Base-by-base conservation (phyloP, 192 early-diverging fungal species). In the Coemansia sp. region DNA sequence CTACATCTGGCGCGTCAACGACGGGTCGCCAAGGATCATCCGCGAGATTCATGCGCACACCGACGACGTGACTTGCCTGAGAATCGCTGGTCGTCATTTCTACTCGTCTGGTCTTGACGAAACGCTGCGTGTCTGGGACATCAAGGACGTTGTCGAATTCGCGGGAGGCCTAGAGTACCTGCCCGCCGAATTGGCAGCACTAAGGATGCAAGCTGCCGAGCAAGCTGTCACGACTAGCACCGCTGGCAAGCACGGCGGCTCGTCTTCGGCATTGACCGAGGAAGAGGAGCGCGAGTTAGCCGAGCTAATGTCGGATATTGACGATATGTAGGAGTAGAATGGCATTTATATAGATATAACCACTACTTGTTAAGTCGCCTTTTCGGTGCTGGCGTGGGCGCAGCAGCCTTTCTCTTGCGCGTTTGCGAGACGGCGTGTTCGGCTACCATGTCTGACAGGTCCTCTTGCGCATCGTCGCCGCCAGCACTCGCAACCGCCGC, bases 231-330 rank as follows among this genome's bases (percentile, higher is more conserved):
- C 6, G 4, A 20, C 51, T 31, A n/a, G 6, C 56, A 38, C 9
- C 9, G 7, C n/a, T 7, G 19, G 35, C 8, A 58, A 58, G 35
- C 56, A 35, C 37, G 37, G 27, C 20, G 42, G 53, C 2, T 35
- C 39, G 32, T 46, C 41, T n/a, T 61, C 68, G 17, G 68, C 70
- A 40, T 66, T 98, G 62, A 98, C 96, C 10, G 94, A 89, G 51
- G 96, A 98, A 67, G 96, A 97, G 65, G 94, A 97, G 59, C 76
- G 87, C 20, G 95, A 96, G 76, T 73, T 97, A 45, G 92, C 87
- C 0, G 96, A 96, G 71, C 86, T 98, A 31, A 89, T 95, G 89
- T 87, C 76, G 20, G 88, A 88, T 57, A 85, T 91, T 37, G 83
- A 88, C 29, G 85, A 86, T 29, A 59, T 73, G 53, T 78, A 38